Percentiles rank a stretch among this genome's conserved stretches.
Conservation (phyloP, 768 basidiomycete genomes). For the Hemileccinum impolitum region DNA sequence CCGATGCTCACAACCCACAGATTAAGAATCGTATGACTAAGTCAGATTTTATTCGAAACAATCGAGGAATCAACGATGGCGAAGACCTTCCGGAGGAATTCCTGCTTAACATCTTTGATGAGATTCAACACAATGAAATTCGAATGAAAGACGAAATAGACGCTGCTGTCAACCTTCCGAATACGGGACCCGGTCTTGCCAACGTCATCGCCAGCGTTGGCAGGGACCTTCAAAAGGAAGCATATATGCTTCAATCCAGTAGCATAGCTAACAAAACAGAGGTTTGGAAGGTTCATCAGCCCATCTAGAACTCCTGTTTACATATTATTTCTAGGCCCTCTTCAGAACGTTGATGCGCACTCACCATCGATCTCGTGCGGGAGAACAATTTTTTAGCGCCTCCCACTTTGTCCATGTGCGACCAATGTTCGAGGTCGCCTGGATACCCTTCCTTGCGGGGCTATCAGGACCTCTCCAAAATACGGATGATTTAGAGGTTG, state of each 20-base stretch:
- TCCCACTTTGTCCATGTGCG: conserved; percentile 95
- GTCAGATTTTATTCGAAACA: conserved; percentile 88
- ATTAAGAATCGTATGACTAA: conserved; percentile 94
- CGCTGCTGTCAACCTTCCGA: conserved; percentile 38
- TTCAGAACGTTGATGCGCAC: conserved; percentile 91
- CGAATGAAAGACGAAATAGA: conserved; percentile 98
- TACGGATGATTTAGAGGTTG: conserved; percentile 89
- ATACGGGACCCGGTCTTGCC: conserved; percentile 68
- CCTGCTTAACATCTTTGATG: conserved; percentile 77
- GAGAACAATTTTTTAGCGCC: conserved; percentile 93
- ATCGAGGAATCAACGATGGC: conserved; percentile 93
- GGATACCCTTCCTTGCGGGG: conserved; percentile 97
- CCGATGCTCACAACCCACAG: conserved; percentile 94
- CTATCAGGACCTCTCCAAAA: conserved; percentile 93
- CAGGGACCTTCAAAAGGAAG: conserved; percentile 91
- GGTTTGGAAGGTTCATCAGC: conserved; percentile 39
- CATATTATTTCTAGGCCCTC: conserved; percentile 56
- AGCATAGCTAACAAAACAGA: conserved; percentile 98
- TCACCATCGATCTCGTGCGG: conserved; percentile 76
- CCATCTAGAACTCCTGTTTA: neutral
- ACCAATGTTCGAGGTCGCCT: conserved; percentile 99
- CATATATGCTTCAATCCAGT: conserved; percentile 91
- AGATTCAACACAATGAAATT: conserved; percentile 90
- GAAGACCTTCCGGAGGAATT: conserved; percentile 86
- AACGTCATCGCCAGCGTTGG: conserved; percentile 86